Evolutionary conservation across 371 early-diverging fungal genomes (phyloP).

Genomic region (Circinella minor): DNA sequence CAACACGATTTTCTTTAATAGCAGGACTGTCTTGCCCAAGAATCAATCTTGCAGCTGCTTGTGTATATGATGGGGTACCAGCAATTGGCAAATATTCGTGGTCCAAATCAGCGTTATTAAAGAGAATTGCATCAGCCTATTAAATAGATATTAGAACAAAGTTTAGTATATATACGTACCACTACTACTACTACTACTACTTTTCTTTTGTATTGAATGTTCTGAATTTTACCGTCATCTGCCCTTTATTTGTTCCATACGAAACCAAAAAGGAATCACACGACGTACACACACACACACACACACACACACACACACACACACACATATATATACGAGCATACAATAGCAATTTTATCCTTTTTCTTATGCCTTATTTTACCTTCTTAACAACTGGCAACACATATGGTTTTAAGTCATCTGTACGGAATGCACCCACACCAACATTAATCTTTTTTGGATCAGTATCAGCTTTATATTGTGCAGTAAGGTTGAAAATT

Average conservation of each 20-base stretch:
- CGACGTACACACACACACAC: too few relatives aligned
- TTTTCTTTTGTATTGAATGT: too few relatives aligned
- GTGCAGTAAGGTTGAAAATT: constrained; percentile 87
- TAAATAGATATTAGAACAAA: background rate
- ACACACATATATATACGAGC: too few relatives aligned
- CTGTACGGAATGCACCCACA: constrained; percentile 95
- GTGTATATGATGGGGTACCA: constrained; percentile 79
- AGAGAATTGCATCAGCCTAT: constrained; percentile 82
- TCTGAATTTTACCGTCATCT: background rate
- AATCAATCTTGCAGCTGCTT: constrained; percentile 79
- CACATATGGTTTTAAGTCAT: constrained; percentile 93
- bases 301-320: background rate
- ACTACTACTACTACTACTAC: too few relatives aligned
- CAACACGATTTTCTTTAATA: constrained; percentile 71
- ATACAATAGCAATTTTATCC: background rate
- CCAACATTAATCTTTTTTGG: constrained; percentile 89
- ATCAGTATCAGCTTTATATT: constrained; percentile 80
- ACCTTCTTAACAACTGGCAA: constrained; percentile 92
- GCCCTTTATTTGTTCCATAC: background rate
- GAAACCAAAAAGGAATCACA: constrained; percentile 5
- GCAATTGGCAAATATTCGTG: constrained; percentile 95
- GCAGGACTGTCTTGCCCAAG: constrained; percentile 83
- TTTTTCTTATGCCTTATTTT: background rate
- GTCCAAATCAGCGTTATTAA: constrained; percentile 71
- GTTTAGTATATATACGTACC: too few relatives aligned